phyloP scores from a whole-genome alignment of 1,284 basidiomycete genomes.

The Apiotrichum sp. region DNA sequence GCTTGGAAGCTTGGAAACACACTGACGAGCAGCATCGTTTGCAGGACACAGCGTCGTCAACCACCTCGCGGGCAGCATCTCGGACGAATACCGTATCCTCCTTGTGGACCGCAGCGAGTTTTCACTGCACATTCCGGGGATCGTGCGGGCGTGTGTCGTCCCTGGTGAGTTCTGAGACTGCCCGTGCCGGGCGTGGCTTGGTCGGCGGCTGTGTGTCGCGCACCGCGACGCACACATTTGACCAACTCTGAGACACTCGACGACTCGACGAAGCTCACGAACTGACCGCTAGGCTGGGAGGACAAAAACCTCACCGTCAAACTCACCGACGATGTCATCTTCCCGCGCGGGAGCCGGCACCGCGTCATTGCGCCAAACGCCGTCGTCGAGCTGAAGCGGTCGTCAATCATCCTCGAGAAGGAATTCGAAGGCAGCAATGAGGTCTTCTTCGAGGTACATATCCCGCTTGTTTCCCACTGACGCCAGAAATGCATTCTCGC shows the following conservation, averaged over 20 bases:
- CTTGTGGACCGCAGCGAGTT: slow-evolving; percentile 46
- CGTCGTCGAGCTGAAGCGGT: slow-evolving; percentile 39
- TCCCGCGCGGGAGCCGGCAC: slow-evolving; percentile 32
- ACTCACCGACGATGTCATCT: slow-evolving; percentile 36
- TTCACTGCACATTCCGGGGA: slow-evolving; percentile 41
- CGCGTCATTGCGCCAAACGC: slow-evolving; percentile 34
- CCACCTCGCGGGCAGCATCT: slow-evolving; percentile 35
- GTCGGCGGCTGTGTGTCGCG: too few relatives aligned
- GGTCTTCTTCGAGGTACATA: slow-evolving; percentile 44
- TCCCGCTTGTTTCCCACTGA: background rate
- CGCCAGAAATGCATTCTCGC: slow-evolving; percentile 37
- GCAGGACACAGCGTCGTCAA: slow-evolving; percentile 39
- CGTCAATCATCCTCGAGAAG: slow-evolving; percentile 38
- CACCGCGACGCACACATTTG: too few relatives aligned
- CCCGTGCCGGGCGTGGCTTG: too few relatives aligned
- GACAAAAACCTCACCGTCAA: slow-evolving; percentile 31
- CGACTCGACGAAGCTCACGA: too few relatives aligned
- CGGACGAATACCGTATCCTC: slow-evolving; percentile 44
- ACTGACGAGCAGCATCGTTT: slow-evolving; percentile 26
- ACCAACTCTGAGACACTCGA: too few relatives aligned
- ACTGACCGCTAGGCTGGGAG: slow-evolving; percentile 39
- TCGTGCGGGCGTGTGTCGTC: slow-evolving; percentile 45
- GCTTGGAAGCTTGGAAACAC: too few relatives aligned
- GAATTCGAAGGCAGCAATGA: slow-evolving; percentile 40
- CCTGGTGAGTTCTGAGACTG: slow-evolving; percentile 31